Base-by-base conservation (phyloP, 208 protist species). In the Entamoeba histolytica region DNA sequence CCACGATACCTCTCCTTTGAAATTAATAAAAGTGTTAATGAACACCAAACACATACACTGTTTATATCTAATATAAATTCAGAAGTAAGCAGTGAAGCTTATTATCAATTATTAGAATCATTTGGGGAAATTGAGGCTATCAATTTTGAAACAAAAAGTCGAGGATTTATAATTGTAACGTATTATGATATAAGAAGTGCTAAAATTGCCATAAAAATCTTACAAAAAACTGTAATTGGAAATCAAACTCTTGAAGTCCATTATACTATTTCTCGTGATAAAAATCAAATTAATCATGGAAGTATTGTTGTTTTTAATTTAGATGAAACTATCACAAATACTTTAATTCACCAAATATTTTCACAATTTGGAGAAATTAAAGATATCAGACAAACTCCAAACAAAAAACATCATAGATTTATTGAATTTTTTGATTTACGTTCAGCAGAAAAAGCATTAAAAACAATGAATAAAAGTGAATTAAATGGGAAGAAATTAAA, bases 301-400 rank as follows among this genome's bases (percentile, higher is more conserved):
- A 97, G 96, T 7, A 44, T 97, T 5, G 96, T 97, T 0, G 94
- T 97, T 5, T 96, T 97, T 50, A 97, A 97, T 87, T 44, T 97
- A 17, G 93, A 96, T 49, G 23, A 92, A n/a, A n/a, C 39, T 5
- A 94, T 94, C 4, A 95, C 93, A 0, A 93, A 95, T 47, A 87
- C 95, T 92, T 35, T 94, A 8, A 47, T 97, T 0, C 49, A 55
- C 5, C n/a, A 91, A 1, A 50, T 95, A 28, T 97, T 97, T 92
- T 93, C 78, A 35, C 23, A 73, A 69, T 96, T 93, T 93, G 96
- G 96, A 31, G 93, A 96, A 31, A 95, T 97, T 8, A 96, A 96
- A 92, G 96, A 97, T 19, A 97, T 97, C 19, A 49, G 96, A 35
- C 93, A 96, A 7, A 96, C 96, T 8, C 96, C 96, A 6, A 96